Evolutionary conservation across 176 grass and related monocot genomes (phyloP), one percentile per base, ranked within the genome.

Genomic region (Poa annua): DNA sequence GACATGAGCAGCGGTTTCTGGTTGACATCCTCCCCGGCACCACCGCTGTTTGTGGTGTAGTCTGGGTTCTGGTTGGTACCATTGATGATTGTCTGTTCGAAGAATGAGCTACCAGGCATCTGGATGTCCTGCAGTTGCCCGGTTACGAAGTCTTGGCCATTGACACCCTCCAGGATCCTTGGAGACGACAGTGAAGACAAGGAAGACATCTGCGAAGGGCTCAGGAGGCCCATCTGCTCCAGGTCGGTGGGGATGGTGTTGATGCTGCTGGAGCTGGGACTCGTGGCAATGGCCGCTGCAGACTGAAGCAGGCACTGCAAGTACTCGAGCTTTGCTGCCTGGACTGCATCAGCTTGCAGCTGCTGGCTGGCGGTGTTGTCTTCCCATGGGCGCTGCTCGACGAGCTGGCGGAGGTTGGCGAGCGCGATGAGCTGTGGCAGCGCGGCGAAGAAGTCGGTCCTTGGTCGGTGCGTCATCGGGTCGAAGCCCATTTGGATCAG

Each of bases 401-500:
- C 89, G 39, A 98, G 77, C 67, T 98, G 83, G 76, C 92, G 88
- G 84, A 97, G 92, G 74, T 97, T 93, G 52, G 87, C 91, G 0
- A 98, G 85, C 16, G 93, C 91, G 12, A 98, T 82, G 22, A 98
- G 89, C 72, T 95, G 92, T 56, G 92, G 96, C 25, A 98, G 86
- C 9, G 92, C 82, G 3, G 91, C 87, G 52, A 98, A 98, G 90
- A 98, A 90, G 82, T 98, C 91, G 1, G 96, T 98, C 49, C 96
- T 88, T 26, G 92, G 96, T 7, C 77, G 85, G 87, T 98, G 96
- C 6, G 96, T 98, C 92, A 95, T 98, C 4, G 96, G 96, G 87
- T 98, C 96, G 38, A 98, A 90, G 33, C 96, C 96, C 96, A 95
- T 98, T 76, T 95, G 96, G 80, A 98, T 98, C 19, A 98, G 77